These are phyloP conservation scores for Neonectria hederae DNA, from an alignment of 2,329 filamentous ascomycete genomes.

Conservation along the genomic window DNA sequence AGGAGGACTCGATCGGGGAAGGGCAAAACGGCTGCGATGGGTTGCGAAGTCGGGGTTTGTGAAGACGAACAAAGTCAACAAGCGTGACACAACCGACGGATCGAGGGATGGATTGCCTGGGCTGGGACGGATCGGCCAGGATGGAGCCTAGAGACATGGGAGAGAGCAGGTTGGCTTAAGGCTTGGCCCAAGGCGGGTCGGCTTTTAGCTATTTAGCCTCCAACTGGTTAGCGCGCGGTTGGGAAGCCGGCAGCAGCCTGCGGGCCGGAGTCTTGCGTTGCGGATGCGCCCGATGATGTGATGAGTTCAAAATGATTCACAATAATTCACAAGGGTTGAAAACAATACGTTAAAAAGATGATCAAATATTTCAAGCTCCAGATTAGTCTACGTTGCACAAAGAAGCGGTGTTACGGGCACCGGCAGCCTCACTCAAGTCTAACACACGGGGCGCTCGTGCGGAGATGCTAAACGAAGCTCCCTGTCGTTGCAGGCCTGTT, in stretches of 20 bases:
- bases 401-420: neutral
- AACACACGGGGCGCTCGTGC: neutral
- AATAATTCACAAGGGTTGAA: too few relatives aligned
- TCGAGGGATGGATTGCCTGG: slow-evolving; percentile 15
- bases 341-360: too few relatives aligned
- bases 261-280: neutral
- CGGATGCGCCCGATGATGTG: neutral
- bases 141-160: slow-evolving; percentile 19
- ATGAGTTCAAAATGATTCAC: neutral
- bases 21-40: neutral
- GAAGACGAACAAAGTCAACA: neutral
- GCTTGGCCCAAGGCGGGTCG: slow-evolving; percentile 1
- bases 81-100: slow-evolving; percentile 6
- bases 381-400: neutral
- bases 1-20: neutral
- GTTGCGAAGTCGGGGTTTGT: neutral
- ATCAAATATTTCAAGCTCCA: neutral
- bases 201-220: neutral
- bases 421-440: neutral
- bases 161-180: slow-evolving; percentile 6
- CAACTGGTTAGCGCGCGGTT: neutral
- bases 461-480: neutral
- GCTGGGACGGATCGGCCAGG: slow-evolving; percentile 11
- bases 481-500: neutral
- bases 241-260: neutral